Base-by-base conservation (phyloP, 345 rosid genomes). In the Raphanus sativus region DNA sequence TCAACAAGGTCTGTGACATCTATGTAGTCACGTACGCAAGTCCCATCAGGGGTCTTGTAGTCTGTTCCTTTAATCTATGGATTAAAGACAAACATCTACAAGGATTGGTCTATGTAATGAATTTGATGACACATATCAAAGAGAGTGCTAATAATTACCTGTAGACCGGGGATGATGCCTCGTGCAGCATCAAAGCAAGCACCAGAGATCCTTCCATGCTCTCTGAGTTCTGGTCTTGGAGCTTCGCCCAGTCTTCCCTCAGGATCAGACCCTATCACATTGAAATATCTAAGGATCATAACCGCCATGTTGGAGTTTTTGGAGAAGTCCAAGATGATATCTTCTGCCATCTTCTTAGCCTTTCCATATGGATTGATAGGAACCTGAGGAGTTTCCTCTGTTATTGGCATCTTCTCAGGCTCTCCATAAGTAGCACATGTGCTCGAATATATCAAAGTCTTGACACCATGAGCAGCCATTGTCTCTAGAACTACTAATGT, bases 101-200 rank as follows among this genome's bases (percentile, higher is more conserved):
- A n/a, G n/a, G n/a, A n/a, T n/a, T n/a, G n/a, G n/a, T n/a, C n/a
- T n/a, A n/a, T n/a, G n/a, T n/a, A n/a, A n/a, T n/a, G n/a, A n/a
- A n/a, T n/a, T n/a, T n/a, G n/a, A n/a, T n/a, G n/a, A n/a, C n/a
- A n/a, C n/a, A n/a, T n/a, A n/a, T n/a, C n/a, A n/a, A n/a, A n/a
- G n/a, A n/a, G n/a, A n/a, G n/a, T n/a, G n/a, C n/a, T n/a, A n/a
- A n/a, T 87, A 17, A 87, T 85, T 65, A 86, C 91, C 88, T 88
- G 86, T 30, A 88, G 76, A 6, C 89, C 88, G 6, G 84, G 70
- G 28, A 75, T 67, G 73, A 86, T 83, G 75, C 88, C 85, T n/a
- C 86, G 86, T 69, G 91, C 91, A 52, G 91, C 89, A 78, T 88
- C 91, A 26, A 88, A 88, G 67, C 89, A 86, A 71, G 91, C 91